These are phyloP conservation scores for Catunica adiposa DNA, from an alignment of 2,329 filamentous ascomycete species.

Conservation along the genomic window DNA sequence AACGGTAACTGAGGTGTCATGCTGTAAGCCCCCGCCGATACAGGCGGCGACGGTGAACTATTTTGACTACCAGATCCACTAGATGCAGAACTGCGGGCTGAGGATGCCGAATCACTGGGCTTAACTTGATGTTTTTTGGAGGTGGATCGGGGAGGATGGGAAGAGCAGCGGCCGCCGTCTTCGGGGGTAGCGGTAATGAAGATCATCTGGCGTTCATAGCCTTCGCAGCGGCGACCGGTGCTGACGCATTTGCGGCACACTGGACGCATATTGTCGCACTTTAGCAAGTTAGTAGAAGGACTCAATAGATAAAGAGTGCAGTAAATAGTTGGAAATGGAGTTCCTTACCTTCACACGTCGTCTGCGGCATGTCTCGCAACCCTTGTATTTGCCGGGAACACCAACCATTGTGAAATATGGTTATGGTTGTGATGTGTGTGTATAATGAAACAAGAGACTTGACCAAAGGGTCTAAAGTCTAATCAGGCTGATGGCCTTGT, in stretches of 20 bases:
- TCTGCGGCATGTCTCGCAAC: constrained; percentile 43
- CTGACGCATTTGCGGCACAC: constrained; percentile 43
- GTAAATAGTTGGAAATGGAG: neutral
- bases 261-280: constrained; percentile 48
- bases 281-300: neutral
- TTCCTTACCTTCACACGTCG: constrained; percentile 40
- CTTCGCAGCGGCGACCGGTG: constrained; percentile 40
- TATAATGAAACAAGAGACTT: neutral
- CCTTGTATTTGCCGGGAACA: constrained; percentile 47
- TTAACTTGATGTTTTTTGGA: constrained; percentile 20
- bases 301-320: neutral
- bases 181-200: constrained; percentile 46
- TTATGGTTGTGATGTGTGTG: neutral
- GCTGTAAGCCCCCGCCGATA: neutral
- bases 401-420: constrained; percentile 34
- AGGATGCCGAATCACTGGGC: constrained; percentile 10
- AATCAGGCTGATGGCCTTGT: neutral
- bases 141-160: constrained; percentile 30
- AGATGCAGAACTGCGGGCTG: constrained; percentile 14
- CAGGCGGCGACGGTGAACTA: constrained; percentile 6
- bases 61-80: constrained; percentile 20
- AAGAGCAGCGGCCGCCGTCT: constrained; percentile 38
- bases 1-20: constrained; percentile 8
- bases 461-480: neutral
- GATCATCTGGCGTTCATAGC: constrained; percentile 45